Conservation (phyloP, 306 rosid genomes). For the Lotus japonicus region DNA sequence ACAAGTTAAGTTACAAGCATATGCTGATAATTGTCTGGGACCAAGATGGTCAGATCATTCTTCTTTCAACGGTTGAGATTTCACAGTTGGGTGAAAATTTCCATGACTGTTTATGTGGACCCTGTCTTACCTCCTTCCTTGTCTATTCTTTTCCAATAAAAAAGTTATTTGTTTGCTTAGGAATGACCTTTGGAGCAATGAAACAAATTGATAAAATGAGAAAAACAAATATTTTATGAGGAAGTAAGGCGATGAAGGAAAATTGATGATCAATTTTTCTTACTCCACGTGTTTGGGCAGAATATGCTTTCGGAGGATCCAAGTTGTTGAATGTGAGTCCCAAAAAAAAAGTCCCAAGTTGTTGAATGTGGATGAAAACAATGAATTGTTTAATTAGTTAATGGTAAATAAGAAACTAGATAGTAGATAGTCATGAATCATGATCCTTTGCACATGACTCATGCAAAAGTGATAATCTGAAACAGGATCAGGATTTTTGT, state of each 20-base stretch:
- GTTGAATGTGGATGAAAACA: constrained; percentile 15
- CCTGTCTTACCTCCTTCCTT: too few relatives aligned
- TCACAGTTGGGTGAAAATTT: constrained; percentile 23
- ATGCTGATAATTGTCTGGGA: constrained; percentile 27
- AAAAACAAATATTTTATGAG: not conserved
- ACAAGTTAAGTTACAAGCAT: constrained; percentile 20
- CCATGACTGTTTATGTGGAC: constrained; percentile 35
- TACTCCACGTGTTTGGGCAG: constrained; percentile 8
- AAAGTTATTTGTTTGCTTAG: not conserved
- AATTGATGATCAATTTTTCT: not conserved
- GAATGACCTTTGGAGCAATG: not conserved
- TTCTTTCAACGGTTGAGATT: constrained; percentile 53
- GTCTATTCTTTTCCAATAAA: not conserved
- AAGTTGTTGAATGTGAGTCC: too few relatives aligned
- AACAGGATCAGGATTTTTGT: not conserved
- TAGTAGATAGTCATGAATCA: too few relatives aligned
- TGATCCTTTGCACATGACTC: too few relatives aligned
- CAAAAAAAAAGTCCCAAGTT: too few relatives aligned
- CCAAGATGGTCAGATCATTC: not conserved
- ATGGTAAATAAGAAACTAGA: too few relatives aligned
- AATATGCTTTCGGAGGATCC: constrained; percentile 22
- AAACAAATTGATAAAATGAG: not conserved
- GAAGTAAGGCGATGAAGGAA: not conserved
- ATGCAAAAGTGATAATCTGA: not conserved
- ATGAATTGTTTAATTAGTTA: not conserved